A percentile compares a stretch with the other conserved stretches of the same genome.
phyloP scores from a whole-genome alignment of 2,329 filamentous ascomycete species.

The Huntiella savannae region DNA sequence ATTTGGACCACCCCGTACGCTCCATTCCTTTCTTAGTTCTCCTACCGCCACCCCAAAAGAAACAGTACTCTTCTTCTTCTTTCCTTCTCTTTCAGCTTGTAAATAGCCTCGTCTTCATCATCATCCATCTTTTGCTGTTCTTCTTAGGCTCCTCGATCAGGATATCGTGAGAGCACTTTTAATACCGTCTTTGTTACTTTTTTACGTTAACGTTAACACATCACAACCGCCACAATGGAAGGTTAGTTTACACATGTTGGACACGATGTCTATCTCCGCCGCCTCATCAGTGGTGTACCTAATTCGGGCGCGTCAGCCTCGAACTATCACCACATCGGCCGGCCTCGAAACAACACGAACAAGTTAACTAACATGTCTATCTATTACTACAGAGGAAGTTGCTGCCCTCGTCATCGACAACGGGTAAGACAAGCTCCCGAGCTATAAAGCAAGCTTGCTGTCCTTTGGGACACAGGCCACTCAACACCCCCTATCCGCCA shows the following conservation, averaged over 20 bases:
- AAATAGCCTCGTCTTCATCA: conserved; percentile 12
- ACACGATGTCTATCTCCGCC: conserved; percentile 3
- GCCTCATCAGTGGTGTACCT: too few relatives aligned
- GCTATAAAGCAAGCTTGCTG: conserved; percentile 16
- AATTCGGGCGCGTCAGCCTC: too few relatives aligned
- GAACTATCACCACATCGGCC: too few relatives aligned
- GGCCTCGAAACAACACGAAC: too few relatives aligned
- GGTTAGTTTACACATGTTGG: conserved; percentile 28
- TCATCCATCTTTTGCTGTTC: conserved; percentile 11
- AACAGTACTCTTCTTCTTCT: conserved; percentile 11
- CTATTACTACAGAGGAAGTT: conserved; percentile 65
- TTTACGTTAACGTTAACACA: conserved; percentile 11
- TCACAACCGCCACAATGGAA: conserved; percentile 36
- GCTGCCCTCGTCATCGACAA: conserved; percentile 99
- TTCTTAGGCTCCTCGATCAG: conserved; percentile 13
- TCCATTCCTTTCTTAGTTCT: conserved; percentile 12
- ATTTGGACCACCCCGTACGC: conserved; percentile 11
- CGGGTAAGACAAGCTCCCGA: conserved; percentile 59
- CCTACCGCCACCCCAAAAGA: conserved; percentile 9
- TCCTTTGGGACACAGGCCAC: conserved; percentile 20
- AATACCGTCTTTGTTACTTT: conserved; percentile 12
- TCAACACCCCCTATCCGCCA: conserved; percentile 11
- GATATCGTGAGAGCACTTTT: conserved; percentile 14
- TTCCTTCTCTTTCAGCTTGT: conserved; percentile 10
- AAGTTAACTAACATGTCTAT: background rate